phyloP scores from a whole-genome alignment of 2,329 filamentous ascomycete species.

The Colletotrichum simmondsii region DNA sequence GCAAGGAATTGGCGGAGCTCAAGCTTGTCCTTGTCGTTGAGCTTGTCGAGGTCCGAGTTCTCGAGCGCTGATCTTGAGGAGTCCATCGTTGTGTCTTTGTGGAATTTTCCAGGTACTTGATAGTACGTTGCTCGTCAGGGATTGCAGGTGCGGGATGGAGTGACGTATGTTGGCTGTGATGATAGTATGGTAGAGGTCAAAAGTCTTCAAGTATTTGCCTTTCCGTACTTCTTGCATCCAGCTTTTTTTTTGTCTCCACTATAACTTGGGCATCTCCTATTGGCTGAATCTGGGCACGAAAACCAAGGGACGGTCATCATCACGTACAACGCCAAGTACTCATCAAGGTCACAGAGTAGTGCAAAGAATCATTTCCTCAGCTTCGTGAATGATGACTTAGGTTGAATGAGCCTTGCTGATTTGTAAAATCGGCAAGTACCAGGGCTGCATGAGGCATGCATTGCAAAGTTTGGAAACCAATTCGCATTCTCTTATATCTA shows the following conservation, averaged over 20 bases:
- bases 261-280: not conserved
- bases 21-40: constrained; percentile 84
- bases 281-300: not conserved
- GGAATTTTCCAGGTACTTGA: not conserved
- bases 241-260: constrained; percentile 14
- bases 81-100: constrained; percentile 44
- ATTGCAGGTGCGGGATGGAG: not conserved
- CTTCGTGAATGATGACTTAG: not conserved
- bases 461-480: too few species aligned
- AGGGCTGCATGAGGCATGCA: too few species aligned
- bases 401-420: not conserved
- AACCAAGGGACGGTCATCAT: not conserved
- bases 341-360: not conserved
- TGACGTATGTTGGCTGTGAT: not conserved
- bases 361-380: not conserved
- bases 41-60: constrained; percentile 75
- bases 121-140: not conserved
- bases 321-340: too few species aligned
- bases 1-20: constrained; percentile 88
- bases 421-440: too few species aligned
- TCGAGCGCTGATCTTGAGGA: constrained; percentile 52
- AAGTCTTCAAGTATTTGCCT: not conserved
- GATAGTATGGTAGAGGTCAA: not conserved
- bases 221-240: not conserved
- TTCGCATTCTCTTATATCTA: not conserved